Conservation (phyloP, 257 asterid genomes). For the Solanum paucissectum region DNA sequence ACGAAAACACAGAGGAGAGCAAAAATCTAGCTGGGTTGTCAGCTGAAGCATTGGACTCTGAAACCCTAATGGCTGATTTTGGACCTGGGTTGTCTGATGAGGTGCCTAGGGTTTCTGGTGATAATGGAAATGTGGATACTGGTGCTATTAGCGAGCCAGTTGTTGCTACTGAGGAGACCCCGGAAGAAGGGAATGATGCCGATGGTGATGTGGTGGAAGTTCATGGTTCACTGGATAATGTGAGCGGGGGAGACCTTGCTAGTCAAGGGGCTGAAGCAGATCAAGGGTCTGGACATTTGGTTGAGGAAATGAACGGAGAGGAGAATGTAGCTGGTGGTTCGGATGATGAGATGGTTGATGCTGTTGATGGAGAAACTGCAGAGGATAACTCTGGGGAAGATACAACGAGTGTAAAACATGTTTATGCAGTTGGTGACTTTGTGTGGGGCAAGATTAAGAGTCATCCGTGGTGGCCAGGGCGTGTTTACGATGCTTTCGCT, state of each 20-base stretch:
- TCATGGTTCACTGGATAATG: not conserved
- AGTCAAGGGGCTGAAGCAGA: not conserved
- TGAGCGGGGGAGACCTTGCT: not conserved
- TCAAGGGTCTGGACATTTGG: not conserved
- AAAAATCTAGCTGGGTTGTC: not conserved
- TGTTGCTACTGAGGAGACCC: not conserved
- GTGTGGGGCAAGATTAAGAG: slow-evolving; percentile 82
- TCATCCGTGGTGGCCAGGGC: slow-evolving; percentile 97
- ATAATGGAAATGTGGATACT: not conserved
- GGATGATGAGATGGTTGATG: not conserved
- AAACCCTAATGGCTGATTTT: not conserved
- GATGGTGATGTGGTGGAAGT: not conserved
- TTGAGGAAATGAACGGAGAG: not conserved
- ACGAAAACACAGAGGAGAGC: not conserved
- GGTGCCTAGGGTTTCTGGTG: not conserved
- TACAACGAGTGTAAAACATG: not conserved
- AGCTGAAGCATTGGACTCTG: not conserved
- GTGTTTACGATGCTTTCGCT: slow-evolving; percentile 44
- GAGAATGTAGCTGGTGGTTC: not conserved
- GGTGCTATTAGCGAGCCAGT: not conserved
- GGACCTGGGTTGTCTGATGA: not conserved
- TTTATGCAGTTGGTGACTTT: slow-evolving; percentile 59
- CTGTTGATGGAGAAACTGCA: not conserved
- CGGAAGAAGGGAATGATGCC: not conserved
- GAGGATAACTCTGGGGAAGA: not conserved